These are phyloP conservation scores for Circinella umbellata DNA, from an alignment of 371 early-diverging fungal genomes.

Conservation along the genomic window DNA sequence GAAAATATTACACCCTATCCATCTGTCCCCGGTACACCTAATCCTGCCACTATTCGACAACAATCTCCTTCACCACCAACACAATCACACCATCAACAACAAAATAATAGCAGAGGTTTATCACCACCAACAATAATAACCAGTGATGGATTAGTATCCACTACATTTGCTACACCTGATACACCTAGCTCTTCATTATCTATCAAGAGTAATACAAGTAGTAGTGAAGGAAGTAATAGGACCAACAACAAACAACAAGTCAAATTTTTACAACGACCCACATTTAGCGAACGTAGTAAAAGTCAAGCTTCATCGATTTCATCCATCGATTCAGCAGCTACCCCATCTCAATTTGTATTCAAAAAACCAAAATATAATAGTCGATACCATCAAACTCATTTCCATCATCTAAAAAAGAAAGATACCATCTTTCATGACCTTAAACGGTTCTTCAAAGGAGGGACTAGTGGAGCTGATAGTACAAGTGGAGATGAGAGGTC, in stretches of 20 bases:
- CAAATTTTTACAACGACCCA: neutral
- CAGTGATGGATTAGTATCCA: neutral
- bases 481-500: neutral
- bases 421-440: conserved; percentile 46
- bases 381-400: conserved; percentile 35
- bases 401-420: conserved; percentile 29
- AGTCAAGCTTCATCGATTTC: conserved; percentile 6
- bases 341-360: conserved; percentile 37
- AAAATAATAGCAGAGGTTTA: neutral
- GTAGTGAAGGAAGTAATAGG: neutral
- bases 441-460: conserved; percentile 39
- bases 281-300: neutral
- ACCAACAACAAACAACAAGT: no score
- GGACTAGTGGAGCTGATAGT: neutral
- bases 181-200: conserved; percentile 4
- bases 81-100: neutral
- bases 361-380: conserved; percentile 32
- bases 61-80: neutral
- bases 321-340: conserved; percentile 10
- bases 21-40: conserved; percentile 35
- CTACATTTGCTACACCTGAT: conserved; percentile 3
- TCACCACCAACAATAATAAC: neutral
- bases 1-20: conserved; percentile 42
- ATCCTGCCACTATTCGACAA: neutral
- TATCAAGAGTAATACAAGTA: neutral